Evolutionary conservation across 805 yeast genomes (phyloP).

Genomic region (Torulaspora microellipsoides): DNA sequence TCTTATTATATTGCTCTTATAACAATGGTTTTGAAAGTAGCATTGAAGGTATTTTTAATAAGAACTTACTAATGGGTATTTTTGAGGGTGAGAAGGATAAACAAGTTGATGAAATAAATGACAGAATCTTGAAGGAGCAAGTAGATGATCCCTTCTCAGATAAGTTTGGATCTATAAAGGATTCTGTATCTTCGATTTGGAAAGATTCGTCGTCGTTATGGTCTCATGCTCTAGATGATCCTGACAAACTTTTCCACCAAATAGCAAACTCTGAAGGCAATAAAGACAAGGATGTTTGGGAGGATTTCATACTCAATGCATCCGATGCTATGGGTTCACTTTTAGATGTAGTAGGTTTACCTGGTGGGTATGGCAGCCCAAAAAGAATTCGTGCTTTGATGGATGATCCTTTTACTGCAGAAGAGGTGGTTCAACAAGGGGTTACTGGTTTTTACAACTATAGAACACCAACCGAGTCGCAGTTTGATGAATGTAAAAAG

Average conservation of each 20-base stretch:
- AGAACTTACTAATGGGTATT: constrained; percentile 15
- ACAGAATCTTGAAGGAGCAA: constrained; percentile 11
- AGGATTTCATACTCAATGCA: constrained; percentile 14
- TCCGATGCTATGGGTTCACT: constrained; percentile 25
- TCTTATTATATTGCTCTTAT: too few species aligned
- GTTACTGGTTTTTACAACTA: constrained; percentile 45
- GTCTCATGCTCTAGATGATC: constrained; percentile 16
- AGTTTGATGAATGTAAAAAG: constrained; percentile 59
- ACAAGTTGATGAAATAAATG: constrained; percentile 13
- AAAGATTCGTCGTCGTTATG: constrained; percentile 16
- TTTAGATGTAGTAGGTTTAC: constrained; percentile 23
- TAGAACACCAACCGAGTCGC: constrained; percentile 53
- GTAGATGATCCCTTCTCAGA: constrained; percentile 9
- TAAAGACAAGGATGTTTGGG: constrained; percentile 17
- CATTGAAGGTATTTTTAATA: too few species aligned
- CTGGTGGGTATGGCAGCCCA: constrained; percentile 23
- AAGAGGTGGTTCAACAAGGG: constrained; percentile 18
- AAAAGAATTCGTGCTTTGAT: constrained; percentile 14
- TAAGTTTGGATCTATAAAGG: constrained; percentile 12
- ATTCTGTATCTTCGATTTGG: constrained; percentile 18
- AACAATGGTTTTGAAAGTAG: too few species aligned
- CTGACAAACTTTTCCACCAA: constrained; percentile 11
- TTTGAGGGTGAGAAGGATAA: constrained; percentile 15
- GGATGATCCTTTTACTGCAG: constrained; percentile 18
- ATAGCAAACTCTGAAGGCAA: constrained; percentile 7